A percentile compares a stretch with the other conserved stretches of the same genome.
These are phyloP conservation scores for Pharnaceum exiguum DNA, from an alignment of 148 eudicot species.

Conservation along the genomic window DNA sequence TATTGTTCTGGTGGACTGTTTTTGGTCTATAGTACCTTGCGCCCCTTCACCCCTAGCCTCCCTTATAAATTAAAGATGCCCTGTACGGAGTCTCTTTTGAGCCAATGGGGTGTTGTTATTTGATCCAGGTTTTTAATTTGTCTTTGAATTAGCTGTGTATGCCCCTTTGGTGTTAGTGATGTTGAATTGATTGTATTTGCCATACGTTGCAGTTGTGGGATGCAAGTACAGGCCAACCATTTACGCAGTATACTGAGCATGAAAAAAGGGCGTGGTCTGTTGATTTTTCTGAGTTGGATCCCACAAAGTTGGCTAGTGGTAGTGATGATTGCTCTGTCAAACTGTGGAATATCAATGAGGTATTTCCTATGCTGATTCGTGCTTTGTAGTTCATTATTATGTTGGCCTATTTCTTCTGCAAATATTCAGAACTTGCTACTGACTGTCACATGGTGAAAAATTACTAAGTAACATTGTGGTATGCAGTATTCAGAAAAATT, in stretches of 20 bases:
- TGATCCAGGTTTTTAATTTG: too few relatives aligned
- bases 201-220: slow-evolving; percentile 76
- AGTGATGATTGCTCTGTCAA: slow-evolving; percentile 82
- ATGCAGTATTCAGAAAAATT: too few relatives aligned
- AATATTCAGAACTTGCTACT: too few relatives aligned
- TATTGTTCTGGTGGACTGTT: not conserved
- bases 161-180: not conserved
- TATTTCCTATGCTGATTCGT: slow-evolving; percentile 7
- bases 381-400: not conserved
- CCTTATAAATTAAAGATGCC: not conserved
- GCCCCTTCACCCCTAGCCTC: not conserved
- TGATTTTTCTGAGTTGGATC: slow-evolving; percentile 78
- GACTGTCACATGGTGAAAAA: too few relatives aligned
- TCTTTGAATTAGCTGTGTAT: not conserved
- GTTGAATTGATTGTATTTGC: not conserved
- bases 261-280: slow-evolving; percentile 88
- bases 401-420: not conserved
- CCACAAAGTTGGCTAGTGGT: slow-evolving; percentile 80
- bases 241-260: slow-evolving; percentile 59
- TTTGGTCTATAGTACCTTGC: not conserved
- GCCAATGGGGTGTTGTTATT: too few relatives aligned
- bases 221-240: slow-evolving; percentile 67
- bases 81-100: too few relatives aligned
- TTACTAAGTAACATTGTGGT: too few relatives aligned
- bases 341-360: slow-evolving; percentile 88